phyloP scores from a whole-genome alignment of 2,329 filamentous ascomycete species.

The Knufia fluminis region DNA sequence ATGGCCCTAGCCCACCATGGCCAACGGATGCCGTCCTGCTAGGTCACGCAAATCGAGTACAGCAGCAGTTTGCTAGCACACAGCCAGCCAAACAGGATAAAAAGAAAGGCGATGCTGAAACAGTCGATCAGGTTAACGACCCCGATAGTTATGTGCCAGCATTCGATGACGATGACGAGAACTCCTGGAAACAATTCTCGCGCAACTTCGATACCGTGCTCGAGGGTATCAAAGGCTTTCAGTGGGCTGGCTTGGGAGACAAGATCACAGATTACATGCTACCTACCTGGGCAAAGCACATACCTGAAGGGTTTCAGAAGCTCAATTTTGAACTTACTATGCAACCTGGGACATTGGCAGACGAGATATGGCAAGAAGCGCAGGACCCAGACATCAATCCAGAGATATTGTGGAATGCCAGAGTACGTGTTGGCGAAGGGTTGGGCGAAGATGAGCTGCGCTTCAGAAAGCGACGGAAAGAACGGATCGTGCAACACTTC shows the following conservation, averaged over 20 bases:
- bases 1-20: conserved; percentile 10
- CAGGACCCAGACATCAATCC: conserved; percentile 75
- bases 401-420: conserved; percentile 73
- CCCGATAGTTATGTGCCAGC: conserved; percentile 14
- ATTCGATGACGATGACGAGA: conserved; percentile 26
- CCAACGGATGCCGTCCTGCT: conserved; percentile 13
- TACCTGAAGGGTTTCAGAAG: conserved; percentile 71
- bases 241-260: conserved; percentile 39
- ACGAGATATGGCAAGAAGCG: conserved; percentile 89
- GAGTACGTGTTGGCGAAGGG: conserved; percentile 69
- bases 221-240: conserved; percentile 32
- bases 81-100: background rate
- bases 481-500: conserved; percentile 61
- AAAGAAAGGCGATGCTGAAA: conserved; percentile 12
- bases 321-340: conserved; percentile 81
- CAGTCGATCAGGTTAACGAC: conserved; percentile 14
- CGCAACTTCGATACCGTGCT: conserved; percentile 33
- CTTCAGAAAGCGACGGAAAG: conserved; percentile 61
- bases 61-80: conserved; percentile 10
- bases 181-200: conserved; percentile 44
- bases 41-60: conserved; percentile 12
- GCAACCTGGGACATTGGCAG: conserved; percentile 76
- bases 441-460: conserved; percentile 75
- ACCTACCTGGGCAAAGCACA: conserved; percentile 68
- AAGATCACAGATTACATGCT: conserved; percentile 62